Base-by-base conservation (phyloP, 371 early-diverging fungal species). In the Mortierella sp. region DNA sequence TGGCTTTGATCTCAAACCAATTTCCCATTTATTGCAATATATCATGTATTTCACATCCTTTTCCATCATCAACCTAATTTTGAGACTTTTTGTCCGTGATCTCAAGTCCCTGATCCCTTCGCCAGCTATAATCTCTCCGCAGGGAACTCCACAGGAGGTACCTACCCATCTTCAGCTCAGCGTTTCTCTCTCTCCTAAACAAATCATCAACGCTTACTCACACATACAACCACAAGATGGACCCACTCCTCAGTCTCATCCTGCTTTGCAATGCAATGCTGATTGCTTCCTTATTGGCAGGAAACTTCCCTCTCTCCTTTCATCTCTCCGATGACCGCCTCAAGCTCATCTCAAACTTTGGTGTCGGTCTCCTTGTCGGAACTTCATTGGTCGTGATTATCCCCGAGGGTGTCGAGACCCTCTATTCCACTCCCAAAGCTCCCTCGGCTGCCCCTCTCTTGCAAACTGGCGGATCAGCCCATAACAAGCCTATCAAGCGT, bases 401-500 rank as follows among this genome's bases (percentile, higher is more conserved):
- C 49, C 98, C 98, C 2, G 98, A 97, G 82, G 97, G 98, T 28
- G 91, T 97, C 31, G 96, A 96, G 70, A 94, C 97, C 1, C 83
- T 98, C 23, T 93, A 94, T 66, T 84, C 74, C 35, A 78, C 65
- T 26, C 68, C 70, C 9, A 49, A 64, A 32, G 12, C 60, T 12
- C 22, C 60, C 4, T n/a, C 51, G 4, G 9, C 58, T n/a, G 17
- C 72, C 1, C 56, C 72, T 2, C 23, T 43, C 29, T 8, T 17
- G 26, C n/a, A n/a, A n/a, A n/a, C n/a, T n/a, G 34, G 53, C 0
- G 72, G 69, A 31, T 37, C 34, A 40, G 61, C 31, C 17, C 54
- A 73, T 55, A 70, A 60, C 34, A 28, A 29, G 19, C 74, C 79
- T 22, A 78, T 70, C 59, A 72, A 78, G 51, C 66, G 76, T 19